These are phyloP conservation scores for Lepiota brunneoincarnata DNA, from an alignment of 768 basidiomycete genomes.

Conservation along the genomic window DNA sequence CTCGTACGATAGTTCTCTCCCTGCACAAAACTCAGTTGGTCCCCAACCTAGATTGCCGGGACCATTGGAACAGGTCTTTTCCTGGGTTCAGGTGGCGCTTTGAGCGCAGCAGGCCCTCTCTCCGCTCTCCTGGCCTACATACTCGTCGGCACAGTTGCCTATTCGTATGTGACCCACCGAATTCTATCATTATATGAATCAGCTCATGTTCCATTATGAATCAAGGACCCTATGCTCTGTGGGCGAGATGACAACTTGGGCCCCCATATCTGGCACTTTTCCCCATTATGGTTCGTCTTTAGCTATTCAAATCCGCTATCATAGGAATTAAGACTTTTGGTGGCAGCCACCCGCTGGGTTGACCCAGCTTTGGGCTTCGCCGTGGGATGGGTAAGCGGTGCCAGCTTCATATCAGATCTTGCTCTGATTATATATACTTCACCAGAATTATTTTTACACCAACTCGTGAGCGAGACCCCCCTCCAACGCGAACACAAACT, in stretches of 20 bases:
- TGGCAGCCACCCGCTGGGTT: constrained; percentile 51
- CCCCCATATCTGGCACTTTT: constrained; percentile 77
- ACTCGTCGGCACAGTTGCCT: constrained; percentile 64
- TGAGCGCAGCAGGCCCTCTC: constrained; percentile 59
- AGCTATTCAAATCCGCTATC: neutral
- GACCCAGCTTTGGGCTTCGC: constrained; percentile 60
- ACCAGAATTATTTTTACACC: constrained; percentile 42
- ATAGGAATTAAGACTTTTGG: neutral
- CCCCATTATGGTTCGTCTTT: constrained; percentile 57
- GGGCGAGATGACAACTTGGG: constrained; percentile 80
- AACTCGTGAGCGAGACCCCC: constrained; percentile 29
- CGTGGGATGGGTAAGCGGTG: constrained; percentile 45
- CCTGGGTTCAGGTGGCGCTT: constrained; percentile 64
- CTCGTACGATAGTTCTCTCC: neutral
- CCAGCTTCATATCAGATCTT: neutral
- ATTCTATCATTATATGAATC: neutral
- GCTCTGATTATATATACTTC: neutral
- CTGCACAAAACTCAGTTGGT: neutral
- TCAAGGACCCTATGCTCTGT: constrained; percentile 58
- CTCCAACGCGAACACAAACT: neutral
- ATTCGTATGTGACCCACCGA: constrained; percentile 41
- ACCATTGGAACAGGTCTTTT: constrained; percentile 76
- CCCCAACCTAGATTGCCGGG: constrained; percentile 53
- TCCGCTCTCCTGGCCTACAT: constrained; percentile 65
- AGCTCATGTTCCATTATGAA: neutral